Evolutionary conservation across 495 filamentous ascomycete genomes (phyloP).

Genomic region (Choiromyces venosus): DNA sequence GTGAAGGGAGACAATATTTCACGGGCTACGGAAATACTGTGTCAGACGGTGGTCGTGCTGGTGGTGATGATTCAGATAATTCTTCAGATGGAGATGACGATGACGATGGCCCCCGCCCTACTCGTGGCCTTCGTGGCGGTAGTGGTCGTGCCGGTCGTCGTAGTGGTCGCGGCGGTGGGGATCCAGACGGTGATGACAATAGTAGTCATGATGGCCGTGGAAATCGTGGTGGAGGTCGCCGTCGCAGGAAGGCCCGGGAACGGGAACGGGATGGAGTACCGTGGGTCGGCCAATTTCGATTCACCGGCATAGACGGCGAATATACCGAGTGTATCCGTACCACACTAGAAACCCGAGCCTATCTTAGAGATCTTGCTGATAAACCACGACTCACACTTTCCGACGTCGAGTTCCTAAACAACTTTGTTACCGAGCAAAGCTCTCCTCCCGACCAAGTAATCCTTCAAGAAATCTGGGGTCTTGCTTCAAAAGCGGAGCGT

Average conservation of each 20-base stretch:
- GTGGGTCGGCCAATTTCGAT: slow-evolving; percentile 27
- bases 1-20: too few relatives aligned
- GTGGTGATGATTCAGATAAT: not conserved
- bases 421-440: slow-evolving; percentile 22
- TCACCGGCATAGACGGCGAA: slow-evolving; percentile 27
- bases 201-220: not conserved
- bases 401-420: slow-evolving; percentile 19
- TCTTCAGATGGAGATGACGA: not conserved
- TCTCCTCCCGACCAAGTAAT: slow-evolving; percentile 28
- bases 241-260: not conserved
- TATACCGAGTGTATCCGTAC: slow-evolving; percentile 29
- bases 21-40: too few relatives aligned
- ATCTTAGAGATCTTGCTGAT: slow-evolving; percentile 28
- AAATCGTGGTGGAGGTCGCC: not conserved
- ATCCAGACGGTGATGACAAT: not conserved
- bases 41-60: not conserved
- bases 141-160: not conserved
- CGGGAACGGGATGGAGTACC: not conserved
- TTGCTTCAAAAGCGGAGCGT: slow-evolving; percentile 25
- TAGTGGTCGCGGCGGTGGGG: not conserved
- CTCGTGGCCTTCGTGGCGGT: too few relatives aligned
- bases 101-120: too few relatives aligned
- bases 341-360: slow-evolving; percentile 26
- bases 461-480: slow-evolving; percentile 30
- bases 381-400: slow-evolving; percentile 19